Percentiles rank a stretch among this genome's conserved stretches.
phyloP scores from a whole-genome alignment of 225 moss, liverwort and hornwort species.

The Neckera pumila region DNA sequence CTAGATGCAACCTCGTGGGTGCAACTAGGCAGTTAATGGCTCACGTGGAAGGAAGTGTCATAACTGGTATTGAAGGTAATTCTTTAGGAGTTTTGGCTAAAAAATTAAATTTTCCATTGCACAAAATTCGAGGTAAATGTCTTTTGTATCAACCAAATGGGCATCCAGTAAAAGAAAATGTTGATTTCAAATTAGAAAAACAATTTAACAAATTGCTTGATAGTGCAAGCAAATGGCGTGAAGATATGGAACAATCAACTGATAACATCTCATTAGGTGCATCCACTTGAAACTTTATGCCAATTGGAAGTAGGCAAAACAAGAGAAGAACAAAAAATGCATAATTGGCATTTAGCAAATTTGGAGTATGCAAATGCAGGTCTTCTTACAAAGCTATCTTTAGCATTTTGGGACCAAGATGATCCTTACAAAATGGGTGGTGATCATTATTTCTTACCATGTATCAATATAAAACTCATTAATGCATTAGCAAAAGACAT shows the following conservation, averaged over 20 bases:
- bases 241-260: slow-evolving; percentile 14
- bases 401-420: slow-evolving; percentile 49
- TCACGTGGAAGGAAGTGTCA: slow-evolving; percentile 38
- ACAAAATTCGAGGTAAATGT: slow-evolving; percentile 39
- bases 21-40: slow-evolving; percentile 34
- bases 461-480: slow-evolving; percentile 28
- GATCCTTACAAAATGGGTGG: slow-evolving; percentile 50
- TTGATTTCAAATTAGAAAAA: slow-evolving; percentile 26
- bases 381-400: slow-evolving; percentile 29
- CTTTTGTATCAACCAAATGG: slow-evolving; percentile 30
- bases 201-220: slow-evolving; percentile 41
- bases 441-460: slow-evolving; percentile 41
- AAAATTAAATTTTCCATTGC: slow-evolving; percentile 23
- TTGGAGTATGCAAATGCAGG: slow-evolving; percentile 41
- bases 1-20: slow-evolving; percentile 36
- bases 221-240: slow-evolving; percentile 32
- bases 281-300: slow-evolving; percentile 24
- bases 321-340: slow-evolving; percentile 22
- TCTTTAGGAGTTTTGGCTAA: slow-evolving; percentile 33
- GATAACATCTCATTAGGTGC: slow-evolving; percentile 30
- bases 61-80: slow-evolving; percentile 41
- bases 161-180: slow-evolving; percentile 1
- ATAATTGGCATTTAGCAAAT: slow-evolving; percentile 44
- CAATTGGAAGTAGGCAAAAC: slow-evolving; percentile 7
- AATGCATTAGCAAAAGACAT: slow-evolving; percentile 27